Conservation (phyloP, 345 rosid genomes). For the Aquilaria yunnanensis region DNA sequence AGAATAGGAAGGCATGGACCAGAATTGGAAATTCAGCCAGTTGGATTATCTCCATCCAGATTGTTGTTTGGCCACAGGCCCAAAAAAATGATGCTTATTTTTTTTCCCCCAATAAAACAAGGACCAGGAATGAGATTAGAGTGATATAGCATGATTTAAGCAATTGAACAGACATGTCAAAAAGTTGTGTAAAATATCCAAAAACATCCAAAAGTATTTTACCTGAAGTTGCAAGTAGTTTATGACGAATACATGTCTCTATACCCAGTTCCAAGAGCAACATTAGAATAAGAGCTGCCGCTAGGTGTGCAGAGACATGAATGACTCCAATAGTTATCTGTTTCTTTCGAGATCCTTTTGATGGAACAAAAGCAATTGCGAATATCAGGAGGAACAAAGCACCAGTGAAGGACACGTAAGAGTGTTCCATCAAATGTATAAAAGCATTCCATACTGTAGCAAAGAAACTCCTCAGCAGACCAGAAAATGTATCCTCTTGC, state of each 20-base stretch:
- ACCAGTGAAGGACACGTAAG: conserved; percentile 80
- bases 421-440: conserved; percentile 60
- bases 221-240: conserved; percentile 94
- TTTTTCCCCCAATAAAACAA: conserved; percentile 1
- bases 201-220: conserved; percentile 11
- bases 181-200: too few species aligned
- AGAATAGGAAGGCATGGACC: too few species aligned
- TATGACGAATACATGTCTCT: conserved; percentile 87
- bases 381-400: conserved; percentile 50
- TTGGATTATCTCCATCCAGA: not conserved
- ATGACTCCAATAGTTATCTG: conserved; percentile 69
- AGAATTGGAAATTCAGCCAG: too few species aligned
- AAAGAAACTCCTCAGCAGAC: conserved; percentile 80
- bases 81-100: not conserved
- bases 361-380: conserved; percentile 78
- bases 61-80: not conserved
- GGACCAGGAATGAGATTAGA: not conserved
- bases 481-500: conserved; percentile 86
- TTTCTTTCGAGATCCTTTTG: conserved; percentile 80
- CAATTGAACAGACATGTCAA: too few species aligned
- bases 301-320: conserved; percentile 85
- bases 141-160: too few species aligned
- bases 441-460: conserved; percentile 70
- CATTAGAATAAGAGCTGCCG: conserved; percentile 90
- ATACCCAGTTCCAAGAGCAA: conserved; percentile 88